phyloP scores from a whole-genome alignment of 1,284 basidiomycete species.

The Pulchroboletus neoregius region DNA sequence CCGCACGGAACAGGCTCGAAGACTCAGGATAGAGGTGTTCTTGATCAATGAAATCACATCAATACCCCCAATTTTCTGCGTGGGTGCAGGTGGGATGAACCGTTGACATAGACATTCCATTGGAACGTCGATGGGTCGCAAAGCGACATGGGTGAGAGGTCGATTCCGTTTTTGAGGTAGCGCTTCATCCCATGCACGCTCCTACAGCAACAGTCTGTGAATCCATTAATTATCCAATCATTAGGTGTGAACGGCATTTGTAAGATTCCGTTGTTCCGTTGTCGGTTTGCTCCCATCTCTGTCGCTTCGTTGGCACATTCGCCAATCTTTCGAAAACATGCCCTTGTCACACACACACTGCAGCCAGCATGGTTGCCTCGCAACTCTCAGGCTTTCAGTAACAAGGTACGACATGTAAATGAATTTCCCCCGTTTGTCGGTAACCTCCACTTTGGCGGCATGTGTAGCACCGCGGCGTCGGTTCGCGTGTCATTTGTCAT shows the following conservation, averaged over 20 bases:
- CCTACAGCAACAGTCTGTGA: conserved; percentile 9
- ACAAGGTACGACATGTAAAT: not conserved
- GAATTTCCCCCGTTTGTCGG: not conserved
- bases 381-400: not conserved
- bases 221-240: not conserved
- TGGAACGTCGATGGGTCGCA: not conserved
- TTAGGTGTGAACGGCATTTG: no score
- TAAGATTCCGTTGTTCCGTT: conserved; percentile 10
- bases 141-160: not conserved
- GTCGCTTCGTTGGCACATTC: conserved; percentile 6
- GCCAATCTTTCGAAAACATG: no score
- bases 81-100: not conserved
- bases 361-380: not conserved
- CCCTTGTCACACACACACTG: not conserved
- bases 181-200: not conserved
- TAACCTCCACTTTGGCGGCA: not conserved
- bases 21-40: not conserved
- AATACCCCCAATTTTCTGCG: not conserved
- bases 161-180: not conserved
- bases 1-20: not conserved
- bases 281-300: conserved; percentile 8
- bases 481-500: not conserved
- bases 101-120: not conserved
- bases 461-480: not conserved
- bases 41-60: conserved; percentile 1